Conservation (phyloP, 306 rosid species). For the Lotus japonicus region DNA sequence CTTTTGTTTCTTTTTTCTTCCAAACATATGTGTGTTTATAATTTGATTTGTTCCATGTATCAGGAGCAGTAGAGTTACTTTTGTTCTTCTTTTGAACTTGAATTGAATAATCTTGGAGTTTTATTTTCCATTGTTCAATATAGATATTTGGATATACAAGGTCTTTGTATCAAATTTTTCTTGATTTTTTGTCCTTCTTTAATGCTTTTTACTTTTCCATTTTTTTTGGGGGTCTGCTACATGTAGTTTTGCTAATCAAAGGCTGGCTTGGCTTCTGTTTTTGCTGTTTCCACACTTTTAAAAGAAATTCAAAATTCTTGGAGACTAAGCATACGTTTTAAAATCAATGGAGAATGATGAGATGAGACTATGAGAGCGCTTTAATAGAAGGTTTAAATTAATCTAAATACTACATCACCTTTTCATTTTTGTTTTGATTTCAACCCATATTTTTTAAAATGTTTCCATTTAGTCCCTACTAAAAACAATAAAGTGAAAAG, state of each 20-base stretch:
- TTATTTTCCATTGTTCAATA: background rate
- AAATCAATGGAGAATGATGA: too few relatives aligned
- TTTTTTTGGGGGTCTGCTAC: too few relatives aligned
- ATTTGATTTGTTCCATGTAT: background rate
- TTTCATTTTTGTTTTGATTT: too few relatives aligned
- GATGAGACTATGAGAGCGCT: too few relatives aligned
- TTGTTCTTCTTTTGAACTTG: conserved; percentile 12
- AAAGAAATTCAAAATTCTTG: background rate
- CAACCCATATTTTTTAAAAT: too few relatives aligned
- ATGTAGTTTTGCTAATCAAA: too few relatives aligned
- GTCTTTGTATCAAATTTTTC: background rate
- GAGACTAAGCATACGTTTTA: background rate
- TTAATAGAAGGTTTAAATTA: too few relatives aligned
- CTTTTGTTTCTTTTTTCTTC: conserved; percentile 1
- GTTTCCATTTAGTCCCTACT: too few relatives aligned
- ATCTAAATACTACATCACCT: too few relatives aligned
- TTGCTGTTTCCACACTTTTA: background rate
- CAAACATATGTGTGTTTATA: conserved; percentile 26
- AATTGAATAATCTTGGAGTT: conserved; percentile 1
- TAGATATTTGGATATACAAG: background rate
- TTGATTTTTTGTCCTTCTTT: too few relatives aligned
- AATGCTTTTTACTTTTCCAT: too few relatives aligned
- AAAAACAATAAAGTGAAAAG: too few relatives aligned
- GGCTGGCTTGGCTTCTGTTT: background rate
- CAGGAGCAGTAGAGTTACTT: conserved; percentile 12